Evolutionary conservation across 2,329 filamentous ascomycete genomes (phyloP).

Genomic region (Cercospora sp.): DNA sequence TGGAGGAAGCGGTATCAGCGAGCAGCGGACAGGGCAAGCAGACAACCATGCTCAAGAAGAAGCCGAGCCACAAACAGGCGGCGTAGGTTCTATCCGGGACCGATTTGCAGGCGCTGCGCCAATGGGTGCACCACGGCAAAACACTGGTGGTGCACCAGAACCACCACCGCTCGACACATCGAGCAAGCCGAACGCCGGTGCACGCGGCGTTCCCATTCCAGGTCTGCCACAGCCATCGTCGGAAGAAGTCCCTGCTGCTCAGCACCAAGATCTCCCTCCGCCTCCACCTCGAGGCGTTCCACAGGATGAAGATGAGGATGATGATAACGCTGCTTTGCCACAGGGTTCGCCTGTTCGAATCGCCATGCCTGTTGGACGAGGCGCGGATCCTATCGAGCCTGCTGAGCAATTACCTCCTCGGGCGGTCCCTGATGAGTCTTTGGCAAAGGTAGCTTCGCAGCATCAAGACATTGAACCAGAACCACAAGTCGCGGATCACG

Average conservation of each 20-base stretch:
- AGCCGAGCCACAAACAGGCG: constrained; percentile 57
- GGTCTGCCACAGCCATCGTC: constrained; percentile 65
- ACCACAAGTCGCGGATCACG: constrained; percentile 58
- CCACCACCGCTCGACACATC: constrained; percentile 65
- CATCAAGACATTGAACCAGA: constrained; percentile 67
- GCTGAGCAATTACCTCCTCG: constrained; percentile 51
- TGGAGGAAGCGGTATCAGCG: constrained; percentile 59
- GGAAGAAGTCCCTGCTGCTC: constrained; percentile 55
- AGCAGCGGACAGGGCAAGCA: constrained; percentile 63
- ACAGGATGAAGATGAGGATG: constrained; percentile 34
- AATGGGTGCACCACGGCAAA: constrained; percentile 58
- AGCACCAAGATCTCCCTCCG: constrained; percentile 50
- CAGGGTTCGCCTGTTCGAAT: constrained; percentile 75
- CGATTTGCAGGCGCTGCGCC: constrained; percentile 77
- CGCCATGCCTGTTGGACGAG: constrained; percentile 78
- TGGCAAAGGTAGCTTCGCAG: constrained; percentile 62
- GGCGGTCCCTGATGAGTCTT: constrained; percentile 63
- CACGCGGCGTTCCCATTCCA: constrained; percentile 72
- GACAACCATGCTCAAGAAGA: constrained; percentile 47
- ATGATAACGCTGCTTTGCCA: constrained; percentile 44
- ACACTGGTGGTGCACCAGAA: constrained; percentile 45
- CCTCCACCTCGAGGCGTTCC: constrained; percentile 44
- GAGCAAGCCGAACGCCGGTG: constrained; percentile 65
- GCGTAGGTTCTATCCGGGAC: constrained; percentile 74
- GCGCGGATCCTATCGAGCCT: constrained; percentile 55